Percentiles rank a stretch among this genome's conserved stretches.
Evolutionary conservation across 2,329 filamentous ascomycete genomes (phyloP).

Genomic region (Cladophialophora carrionii): DNA sequence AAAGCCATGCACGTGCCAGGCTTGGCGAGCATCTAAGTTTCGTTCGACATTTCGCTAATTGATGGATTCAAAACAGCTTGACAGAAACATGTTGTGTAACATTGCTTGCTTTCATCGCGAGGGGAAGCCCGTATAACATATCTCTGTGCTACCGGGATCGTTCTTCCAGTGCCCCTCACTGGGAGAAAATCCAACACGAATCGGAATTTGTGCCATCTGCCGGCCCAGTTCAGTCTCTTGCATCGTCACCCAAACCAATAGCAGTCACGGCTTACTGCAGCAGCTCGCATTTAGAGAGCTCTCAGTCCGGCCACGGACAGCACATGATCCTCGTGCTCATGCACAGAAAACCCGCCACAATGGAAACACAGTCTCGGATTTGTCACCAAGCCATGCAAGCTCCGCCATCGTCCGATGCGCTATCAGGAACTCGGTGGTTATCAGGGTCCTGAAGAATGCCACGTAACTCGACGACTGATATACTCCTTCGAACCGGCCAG

Average conservation of each 20-base stretch:
- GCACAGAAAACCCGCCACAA: constrained; percentile 1
- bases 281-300: neutral
- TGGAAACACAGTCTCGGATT: constrained; percentile 4
- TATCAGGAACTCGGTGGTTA: neutral
- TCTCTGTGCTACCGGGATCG: neutral
- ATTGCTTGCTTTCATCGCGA: neutral
- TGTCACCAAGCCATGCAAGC: neutral
- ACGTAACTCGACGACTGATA: constrained; percentile 1
- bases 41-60: neutral
- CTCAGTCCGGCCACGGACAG: neutral
- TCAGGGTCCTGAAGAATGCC: constrained; percentile 1
- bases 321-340: neutral
- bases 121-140: neutral
- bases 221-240: neutral
- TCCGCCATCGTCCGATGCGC: neutral
- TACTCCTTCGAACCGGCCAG: neutral
- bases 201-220: constrained; percentile 5
- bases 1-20: neutral
- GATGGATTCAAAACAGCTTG: neutral
- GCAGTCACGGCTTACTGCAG: neutral
- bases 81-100: constrained; percentile 6
- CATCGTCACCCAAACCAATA: neutral
- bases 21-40: constrained; percentile 4
- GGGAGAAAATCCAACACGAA: neutral
- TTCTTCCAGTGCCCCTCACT: neutral